Percentiles rank a stretch among this genome's conserved stretches.
phyloP scores from a whole-genome alignment of 2,329 filamentous ascomycete species.

The Exophiala bonariae region DNA sequence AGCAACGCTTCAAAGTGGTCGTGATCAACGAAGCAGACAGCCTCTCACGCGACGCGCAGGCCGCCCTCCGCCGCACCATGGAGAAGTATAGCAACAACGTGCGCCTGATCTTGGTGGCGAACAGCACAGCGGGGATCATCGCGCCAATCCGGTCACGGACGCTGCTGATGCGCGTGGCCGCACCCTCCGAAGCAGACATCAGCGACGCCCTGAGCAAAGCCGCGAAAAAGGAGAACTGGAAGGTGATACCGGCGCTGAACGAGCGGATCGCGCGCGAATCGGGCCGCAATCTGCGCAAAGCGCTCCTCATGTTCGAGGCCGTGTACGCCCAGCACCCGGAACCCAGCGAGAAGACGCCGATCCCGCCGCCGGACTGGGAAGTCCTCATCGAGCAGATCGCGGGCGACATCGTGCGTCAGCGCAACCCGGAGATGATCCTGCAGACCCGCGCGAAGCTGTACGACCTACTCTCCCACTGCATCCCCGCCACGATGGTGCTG shows the following conservation, averaged over 20 bases:
- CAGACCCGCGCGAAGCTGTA: slow-evolving; percentile 93
- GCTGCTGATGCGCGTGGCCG: slow-evolving; percentile 85
- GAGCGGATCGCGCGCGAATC: slow-evolving; percentile 85
- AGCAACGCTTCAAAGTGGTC: slow-evolving; percentile 95
- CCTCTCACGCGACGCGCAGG: slow-evolving; percentile 89
- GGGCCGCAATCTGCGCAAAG: slow-evolving; percentile 83
- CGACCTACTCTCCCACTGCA: slow-evolving; percentile 94
- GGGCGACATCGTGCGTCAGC: slow-evolving; percentile 89
- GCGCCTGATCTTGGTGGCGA: slow-evolving; percentile 85
- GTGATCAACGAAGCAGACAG: slow-evolving; percentile 99
- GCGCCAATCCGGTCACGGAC: slow-evolving; percentile 95
- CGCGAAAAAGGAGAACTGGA: slow-evolving; percentile 81
- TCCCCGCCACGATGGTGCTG: slow-evolving; percentile 88
- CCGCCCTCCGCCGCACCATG: slow-evolving; percentile 92
- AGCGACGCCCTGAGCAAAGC: slow-evolving; percentile 68
- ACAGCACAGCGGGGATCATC: slow-evolving; percentile 97
- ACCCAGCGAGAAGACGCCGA: slow-evolving; percentile 69
- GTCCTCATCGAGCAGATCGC: slow-evolving; percentile 85
- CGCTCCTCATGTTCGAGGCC: slow-evolving; percentile 94
- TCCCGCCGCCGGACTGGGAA: slow-evolving; percentile 97
- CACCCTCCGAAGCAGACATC: slow-evolving; percentile 83
- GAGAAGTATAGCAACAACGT: slow-evolving; percentile 98
- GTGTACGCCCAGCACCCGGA: slow-evolving; percentile 86
- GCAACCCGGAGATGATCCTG: slow-evolving; percentile 84
- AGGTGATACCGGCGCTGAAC: slow-evolving; percentile 73